Base-by-base conservation (phyloP, 2,329 filamentous ascomycete genomes). In the Aspergillus hortae region DNA sequence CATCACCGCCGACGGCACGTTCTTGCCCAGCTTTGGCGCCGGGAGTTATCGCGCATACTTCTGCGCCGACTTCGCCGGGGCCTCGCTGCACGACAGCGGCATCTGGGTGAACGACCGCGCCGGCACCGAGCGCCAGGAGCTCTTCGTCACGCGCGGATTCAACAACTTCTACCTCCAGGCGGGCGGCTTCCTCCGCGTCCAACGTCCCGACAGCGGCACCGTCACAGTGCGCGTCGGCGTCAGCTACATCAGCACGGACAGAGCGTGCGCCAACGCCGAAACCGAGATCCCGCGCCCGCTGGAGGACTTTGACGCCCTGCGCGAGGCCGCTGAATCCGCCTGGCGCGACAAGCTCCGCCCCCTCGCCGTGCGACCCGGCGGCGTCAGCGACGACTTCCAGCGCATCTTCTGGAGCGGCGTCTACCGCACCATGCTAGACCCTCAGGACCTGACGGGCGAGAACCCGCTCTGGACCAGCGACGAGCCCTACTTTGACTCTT, bases 401-500 rank as follows among this genome's bases (percentile, higher is more conserved):
- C 83, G 70, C 15, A 81, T 81, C 40, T 87, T 89, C 59, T 89
- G 86, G 74, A 87, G 83, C 49, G 86, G 85, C 2, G 78, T 86
- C 15, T 89, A 89, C 62, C 75, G 85, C 15, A 82, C 82, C 2
- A 84, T 88, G 82, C 80, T 89, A 51, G 86, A 82, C 47, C 86
- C 86, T 1, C 86, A 89, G 59, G 86, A 89, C 59, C 88, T 88
- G 55, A 89, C 86, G 0, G 84, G 83, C 1, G 86, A 89, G 65
- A 89, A 89, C 53, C 84, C 84, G 2, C 65, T 83, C 0, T 89
- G 86, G 85, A 62, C 77, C 1, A 84, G 80, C 44, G 71, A 69
- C 1, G 85, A 88, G 66, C 86, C 85, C 0, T 89, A 89, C 59
- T 89, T 85, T 64, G 86, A 89, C 66, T 87, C 84, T 0, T 88